A percentile compares a stretch with the other conserved stretches of the same genome.
Evolutionary conservation across 2,329 filamentous ascomycete genomes (phyloP).

Genomic region (Alternaria brassicicola): DNA sequence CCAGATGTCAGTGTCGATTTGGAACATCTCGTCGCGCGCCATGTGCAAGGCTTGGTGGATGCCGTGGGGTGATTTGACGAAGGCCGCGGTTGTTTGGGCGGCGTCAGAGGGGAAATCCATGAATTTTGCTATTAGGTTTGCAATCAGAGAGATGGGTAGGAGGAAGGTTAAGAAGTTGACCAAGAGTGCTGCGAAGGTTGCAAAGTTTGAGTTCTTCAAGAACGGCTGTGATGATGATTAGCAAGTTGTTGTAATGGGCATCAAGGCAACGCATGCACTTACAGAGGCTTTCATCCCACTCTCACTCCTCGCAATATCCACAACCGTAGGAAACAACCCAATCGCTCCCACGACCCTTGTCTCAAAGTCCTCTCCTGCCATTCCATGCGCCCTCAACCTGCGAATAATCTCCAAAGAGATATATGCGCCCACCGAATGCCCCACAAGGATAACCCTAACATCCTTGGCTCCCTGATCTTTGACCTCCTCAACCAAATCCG

Average conservation of each 20-base stretch:
- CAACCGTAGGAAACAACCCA: slow-evolving; percentile 56
- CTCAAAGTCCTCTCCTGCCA: slow-evolving; percentile 27
- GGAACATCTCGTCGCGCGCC: slow-evolving; percentile 63
- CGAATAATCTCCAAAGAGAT: slow-evolving; percentile 53
- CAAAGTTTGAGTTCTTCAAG: slow-evolving; percentile 35
- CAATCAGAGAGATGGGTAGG: slow-evolving; percentile 51
- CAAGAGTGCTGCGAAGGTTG: slow-evolving; percentile 42
- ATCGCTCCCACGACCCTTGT: slow-evolving; percentile 43
- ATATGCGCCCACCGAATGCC: slow-evolving; percentile 56
- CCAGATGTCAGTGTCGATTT: slow-evolving; percentile 64
- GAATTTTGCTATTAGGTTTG: slow-evolving; percentile 50
- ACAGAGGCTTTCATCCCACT: slow-evolving; percentile 52
- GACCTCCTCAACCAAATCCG: slow-evolving; percentile 45
- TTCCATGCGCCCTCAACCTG: slow-evolving; percentile 36
- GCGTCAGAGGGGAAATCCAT: slow-evolving; percentile 54
- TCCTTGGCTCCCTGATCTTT: slow-evolving; percentile 30
- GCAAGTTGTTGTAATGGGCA: not conserved
- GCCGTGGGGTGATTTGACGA: slow-evolving; percentile 57
- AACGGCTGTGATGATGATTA: slow-evolving; percentile 26
- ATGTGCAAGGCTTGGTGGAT: slow-evolving; percentile 64
- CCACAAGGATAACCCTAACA: slow-evolving; percentile 49
- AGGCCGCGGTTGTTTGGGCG: slow-evolving; percentile 56
- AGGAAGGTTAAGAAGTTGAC: slow-evolving; percentile 52
- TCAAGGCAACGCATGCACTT: slow-evolving; percentile 18
- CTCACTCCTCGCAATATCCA: slow-evolving; percentile 53